Evolutionary conservation across 2,329 filamentous ascomycete species (phyloP), one percentile per base, ranked within the genome.

Genomic region (Keithomyces neogunnii): DNA sequence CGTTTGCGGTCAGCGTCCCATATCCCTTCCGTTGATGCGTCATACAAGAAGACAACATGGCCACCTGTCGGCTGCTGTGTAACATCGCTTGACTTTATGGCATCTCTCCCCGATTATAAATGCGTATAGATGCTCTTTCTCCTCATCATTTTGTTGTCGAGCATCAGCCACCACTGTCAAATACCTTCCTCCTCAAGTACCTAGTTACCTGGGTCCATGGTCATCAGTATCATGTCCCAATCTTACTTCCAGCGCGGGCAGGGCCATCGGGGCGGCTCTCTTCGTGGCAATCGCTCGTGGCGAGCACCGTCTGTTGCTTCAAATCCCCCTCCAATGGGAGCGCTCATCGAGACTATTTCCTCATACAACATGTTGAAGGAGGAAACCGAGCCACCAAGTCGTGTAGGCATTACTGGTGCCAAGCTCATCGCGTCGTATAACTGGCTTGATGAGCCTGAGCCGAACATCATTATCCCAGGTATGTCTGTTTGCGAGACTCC

Each of bases 371-470:
- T 38, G 36, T n/a, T 38, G 11, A 5, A 38, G 5, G 10, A 38
- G 8, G 19, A 38, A 38, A n/a, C 36, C 3, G 2, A 5, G 2
- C 36, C 36, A 38, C 7, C 5, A 13, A 0, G 36, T n/a, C 2
- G 36, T n/a, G 19, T 38, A 5, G 36, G 36, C 5, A n/a, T 38
- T 11, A 13, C 36, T n/a, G 13, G 36, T 11, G 10, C 31, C n/a
- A 26, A 53, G 29, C 40, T 56, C 2, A 52, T 71, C 2, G 57
- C 66, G 0, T 71, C 69, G 1, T 72, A 66, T 56, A 71, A 63
- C 58, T 72, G 68, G 69, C 49, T 68, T 7, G 55, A 63, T 33
- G 56, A 51, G 4, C 38, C 30, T 2, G 47, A 53, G 2, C 57
- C 67, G 30, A 30, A 13, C 31, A 39, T 51, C 28, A 29, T 47